Evolutionary conservation across 805 yeast genomes (phyloP).

Genomic region (Suhomyces sp.): DNA sequence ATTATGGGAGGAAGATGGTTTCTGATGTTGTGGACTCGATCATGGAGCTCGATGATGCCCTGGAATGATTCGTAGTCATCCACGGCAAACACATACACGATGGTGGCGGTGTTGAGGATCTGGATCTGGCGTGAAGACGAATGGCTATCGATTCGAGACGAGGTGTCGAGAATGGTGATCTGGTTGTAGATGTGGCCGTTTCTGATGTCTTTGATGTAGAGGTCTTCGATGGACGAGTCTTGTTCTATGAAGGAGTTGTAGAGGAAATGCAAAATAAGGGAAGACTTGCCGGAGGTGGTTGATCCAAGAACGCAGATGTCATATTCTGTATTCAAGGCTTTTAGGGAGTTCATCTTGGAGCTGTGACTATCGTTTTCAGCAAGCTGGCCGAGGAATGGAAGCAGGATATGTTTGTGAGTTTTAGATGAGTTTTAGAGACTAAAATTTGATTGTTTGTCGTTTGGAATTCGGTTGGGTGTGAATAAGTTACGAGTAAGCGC

Average conservation of each 20-base stretch:
- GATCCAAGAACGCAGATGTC: constrained; percentile 34
- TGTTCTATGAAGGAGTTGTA: constrained; percentile 20
- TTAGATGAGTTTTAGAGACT: too few species aligned
- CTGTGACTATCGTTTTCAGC: too few species aligned
- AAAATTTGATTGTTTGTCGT: too few species aligned
- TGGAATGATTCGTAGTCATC: constrained; percentile 26
- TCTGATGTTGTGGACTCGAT: constrained; percentile 22
- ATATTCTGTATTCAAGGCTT: constrained; percentile 15
- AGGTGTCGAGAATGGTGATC: constrained; percentile 34
- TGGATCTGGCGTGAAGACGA: constrained; percentile 26
- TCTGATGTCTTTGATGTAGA: constrained; percentile 19
- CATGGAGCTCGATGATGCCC: constrained; percentile 27
- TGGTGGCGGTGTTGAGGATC: constrained; percentile 29
- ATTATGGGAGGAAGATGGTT: constrained; percentile 28
- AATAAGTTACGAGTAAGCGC: too few species aligned
- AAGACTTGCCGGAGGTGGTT: constrained; percentile 24
- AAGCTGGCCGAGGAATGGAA: too few species aligned
- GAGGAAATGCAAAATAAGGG: constrained; percentile 25
- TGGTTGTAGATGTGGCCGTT: constrained; percentile 21
- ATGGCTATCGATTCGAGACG: constrained; percentile 25
- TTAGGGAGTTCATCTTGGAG: constrained; percentile 13
- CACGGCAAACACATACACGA: constrained; percentile 32
- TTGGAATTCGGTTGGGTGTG: too few species aligned
- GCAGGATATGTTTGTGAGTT: too few species aligned
- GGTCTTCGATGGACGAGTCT: constrained; percentile 24